phyloP scores from a whole-genome alignment of 164 flowering plant species.

The Chimonanthus salicifolius region DNA sequence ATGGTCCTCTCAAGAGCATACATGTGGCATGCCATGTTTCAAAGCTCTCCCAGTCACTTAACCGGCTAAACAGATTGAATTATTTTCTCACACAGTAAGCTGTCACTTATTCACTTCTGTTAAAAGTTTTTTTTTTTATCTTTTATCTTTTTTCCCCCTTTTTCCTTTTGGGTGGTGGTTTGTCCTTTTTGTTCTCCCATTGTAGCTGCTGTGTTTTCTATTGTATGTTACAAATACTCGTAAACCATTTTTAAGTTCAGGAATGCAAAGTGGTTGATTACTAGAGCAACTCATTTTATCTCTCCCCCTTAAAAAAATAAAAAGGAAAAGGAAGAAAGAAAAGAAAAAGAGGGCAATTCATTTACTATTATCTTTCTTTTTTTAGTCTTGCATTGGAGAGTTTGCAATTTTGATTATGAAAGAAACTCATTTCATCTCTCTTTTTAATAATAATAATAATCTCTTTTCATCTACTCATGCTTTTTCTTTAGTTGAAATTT shows the following conservation, averaged over 20 bases:
- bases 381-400: too few relatives aligned
- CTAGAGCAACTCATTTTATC: background rate
- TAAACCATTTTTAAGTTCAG: constrained; percentile 1
- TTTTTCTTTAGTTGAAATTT: background rate
- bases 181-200: background rate
- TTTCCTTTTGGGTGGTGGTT: background rate
- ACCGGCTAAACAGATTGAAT: constrained; percentile 28
- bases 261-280: background rate
- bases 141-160: background rate
- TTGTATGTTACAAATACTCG: constrained; percentile 1
- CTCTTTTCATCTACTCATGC: too few relatives aligned
- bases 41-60: constrained; percentile 84
- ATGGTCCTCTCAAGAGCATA: constrained; percentile 93
- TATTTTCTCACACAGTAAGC: background rate
- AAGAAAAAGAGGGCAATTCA: too few relatives aligned
- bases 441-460: too few relatives aligned
- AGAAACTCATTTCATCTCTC: too few relatives aligned
- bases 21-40: constrained; percentile 98
- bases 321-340: too few relatives aligned
- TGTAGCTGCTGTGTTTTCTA: background rate
- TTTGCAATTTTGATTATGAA: too few relatives aligned
- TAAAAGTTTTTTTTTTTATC: background rate
- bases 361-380: too few relatives aligned
- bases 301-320: too few relatives aligned
- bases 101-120: background rate